phyloP scores from a whole-genome alignment of 108 stramenopile species.

The Pseudonitzschia multiseries region DNA sequence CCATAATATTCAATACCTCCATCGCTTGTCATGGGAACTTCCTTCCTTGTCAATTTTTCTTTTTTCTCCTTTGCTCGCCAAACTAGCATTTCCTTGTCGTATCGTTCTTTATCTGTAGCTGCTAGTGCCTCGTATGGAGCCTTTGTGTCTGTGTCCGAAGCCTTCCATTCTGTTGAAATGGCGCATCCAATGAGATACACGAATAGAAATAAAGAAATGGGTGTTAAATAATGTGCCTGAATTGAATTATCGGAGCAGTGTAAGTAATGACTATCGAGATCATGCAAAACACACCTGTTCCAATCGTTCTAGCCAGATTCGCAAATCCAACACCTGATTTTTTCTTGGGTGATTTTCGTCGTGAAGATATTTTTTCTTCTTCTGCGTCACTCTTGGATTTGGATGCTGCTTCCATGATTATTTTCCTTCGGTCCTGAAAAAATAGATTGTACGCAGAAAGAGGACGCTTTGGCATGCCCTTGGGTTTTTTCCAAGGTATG shows the following conservation, averaged over 20 bases:
- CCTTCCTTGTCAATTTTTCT: conserved; percentile 22
- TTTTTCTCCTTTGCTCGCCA: conserved; percentile 49
- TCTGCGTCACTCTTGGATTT: background rate
- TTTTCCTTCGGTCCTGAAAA: conserved; percentile 47
- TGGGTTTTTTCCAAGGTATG: conserved; percentile 53
- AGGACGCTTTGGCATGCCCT: conserved; percentile 54
- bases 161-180: conserved; percentile 51
- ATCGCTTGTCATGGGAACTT: background rate
- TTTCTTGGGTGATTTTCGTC: conserved; percentile 30
- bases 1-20: background rate
- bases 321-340: conserved; percentile 56
- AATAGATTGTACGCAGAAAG: conserved; percentile 59
- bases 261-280: background rate
- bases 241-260: background rate
- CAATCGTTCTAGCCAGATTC: conserved; percentile 59
- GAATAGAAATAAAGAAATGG: background rate
- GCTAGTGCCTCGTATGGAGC: conserved; percentile 47
- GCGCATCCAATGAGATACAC: background rate
- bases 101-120: conserved; percentile 39
- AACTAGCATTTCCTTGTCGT: conserved; percentile 42
- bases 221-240: background rate
- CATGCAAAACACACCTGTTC: background rate
- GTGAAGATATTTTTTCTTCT: background rate
- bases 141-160: conserved; percentile 32
- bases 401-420: conserved; percentile 24